Conservation (phyloP, 2,329 filamentous ascomycete species). For the Fusarium sp. region DNA sequence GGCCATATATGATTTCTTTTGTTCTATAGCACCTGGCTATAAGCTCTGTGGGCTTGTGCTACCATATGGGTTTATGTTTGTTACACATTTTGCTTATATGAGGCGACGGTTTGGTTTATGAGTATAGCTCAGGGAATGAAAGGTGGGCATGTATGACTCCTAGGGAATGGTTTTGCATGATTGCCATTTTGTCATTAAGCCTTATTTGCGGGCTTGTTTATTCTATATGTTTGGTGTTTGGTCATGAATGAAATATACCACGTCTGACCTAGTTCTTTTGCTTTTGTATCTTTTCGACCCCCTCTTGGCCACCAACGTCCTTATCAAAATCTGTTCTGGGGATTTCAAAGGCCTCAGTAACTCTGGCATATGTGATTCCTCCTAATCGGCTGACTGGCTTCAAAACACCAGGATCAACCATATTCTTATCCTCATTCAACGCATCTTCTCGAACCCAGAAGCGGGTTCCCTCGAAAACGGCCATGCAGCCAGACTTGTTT, state of each 20-base stretch:
- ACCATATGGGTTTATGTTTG: neutral
- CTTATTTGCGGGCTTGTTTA: neutral
- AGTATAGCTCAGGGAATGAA: neutral
- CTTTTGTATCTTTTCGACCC: constrained; percentile 61
- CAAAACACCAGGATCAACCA: constrained; percentile 80
- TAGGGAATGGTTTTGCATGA: neutral
- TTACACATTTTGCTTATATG: neutral
- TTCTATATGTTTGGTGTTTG: constrained; percentile 10
- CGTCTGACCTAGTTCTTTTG: constrained; percentile 13
- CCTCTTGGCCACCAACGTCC: constrained; percentile 63
- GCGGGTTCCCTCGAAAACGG: constrained; percentile 81
- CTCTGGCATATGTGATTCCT: constrained; percentile 84
- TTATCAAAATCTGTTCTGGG: constrained; percentile 67
- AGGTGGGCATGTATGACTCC: neutral
- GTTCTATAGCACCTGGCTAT: constrained; percentile 16
- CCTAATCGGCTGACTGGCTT: constrained; percentile 81
- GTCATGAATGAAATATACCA: constrained; percentile 13
- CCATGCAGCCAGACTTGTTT: constrained; percentile 78
- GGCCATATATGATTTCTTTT: constrained; percentile 17
- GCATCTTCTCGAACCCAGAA: constrained; percentile 95
- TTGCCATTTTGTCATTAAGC: neutral
- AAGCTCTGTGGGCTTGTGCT: constrained; percentile 12
- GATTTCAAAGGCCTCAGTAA: constrained; percentile 76
- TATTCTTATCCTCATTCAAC: constrained; percentile 77
- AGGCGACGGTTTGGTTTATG: constrained; percentile 2